Evolutionary conservation across 495 filamentous ascomycete genomes (phyloP), one percentile per base, ranked within the genome.

Genomic region (Hyphodiscus hymeniophilus): DNA sequence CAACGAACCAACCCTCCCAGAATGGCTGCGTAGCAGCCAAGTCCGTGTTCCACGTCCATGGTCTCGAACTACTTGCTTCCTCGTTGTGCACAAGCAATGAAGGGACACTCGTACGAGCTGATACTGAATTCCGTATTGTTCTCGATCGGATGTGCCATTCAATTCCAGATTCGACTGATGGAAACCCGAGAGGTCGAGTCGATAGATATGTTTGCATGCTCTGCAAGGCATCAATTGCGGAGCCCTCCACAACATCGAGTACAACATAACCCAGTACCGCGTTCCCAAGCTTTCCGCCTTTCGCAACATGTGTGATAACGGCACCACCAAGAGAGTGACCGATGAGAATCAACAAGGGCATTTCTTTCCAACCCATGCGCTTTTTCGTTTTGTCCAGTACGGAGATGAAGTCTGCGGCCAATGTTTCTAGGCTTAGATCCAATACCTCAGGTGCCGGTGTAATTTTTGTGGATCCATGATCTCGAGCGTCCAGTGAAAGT

Each of bases 281-380:
- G 22, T 62, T 63, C 1, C 87, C 86, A 17, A 95, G 64, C 44
- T 68, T 65, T 6, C 79, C 80, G 11, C 66, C 68, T 56, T 73
- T 80, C 1, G 89, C 89, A 20, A 91, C 73, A 52, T 96, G 79
- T 3, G 87, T 91, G 16, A 96, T 84, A 1, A 99, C 87, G 20
- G 92, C 89, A n/a, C 94, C 92, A 24, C 92, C 92, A 0, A 99
- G 74, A 38, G 86, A 92, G 66, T 99, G 92, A n/a, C 92, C 92
- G 3, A 99, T 80, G 0, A 97, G 73, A 16, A 96, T 65, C 11
- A 92, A 63, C 35, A 83, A 78, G 2, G 92, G 92, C 1, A 89
- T 58, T 22, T 66, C 68, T 2, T 75, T 58, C 90, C 90, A 95
- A 45, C 64, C 66, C 75, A 91, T 81, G 48, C 73, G 66, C 7